Evolutionary conservation across 164 flowering plant species (phyloP).

Genomic region (Tetracentron sinense): DNA sequence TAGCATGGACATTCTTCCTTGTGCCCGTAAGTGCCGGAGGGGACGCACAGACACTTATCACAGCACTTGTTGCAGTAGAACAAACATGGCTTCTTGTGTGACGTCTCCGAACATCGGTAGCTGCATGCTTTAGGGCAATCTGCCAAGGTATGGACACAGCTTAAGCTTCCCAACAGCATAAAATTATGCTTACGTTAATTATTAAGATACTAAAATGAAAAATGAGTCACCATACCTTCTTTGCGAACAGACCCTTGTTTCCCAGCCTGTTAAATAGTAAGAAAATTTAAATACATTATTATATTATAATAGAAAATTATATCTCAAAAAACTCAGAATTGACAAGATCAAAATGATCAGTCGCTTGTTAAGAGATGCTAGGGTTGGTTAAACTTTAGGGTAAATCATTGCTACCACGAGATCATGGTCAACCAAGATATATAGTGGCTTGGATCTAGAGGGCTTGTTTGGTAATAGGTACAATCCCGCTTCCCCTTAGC

Average conservation of each 20-base stretch:
- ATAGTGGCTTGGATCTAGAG: too few species aligned
- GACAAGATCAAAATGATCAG: too few species aligned
- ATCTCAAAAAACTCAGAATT: neutral
- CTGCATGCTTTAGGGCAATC: constrained; percentile 20
- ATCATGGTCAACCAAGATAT: too few species aligned
- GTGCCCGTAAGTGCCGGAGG: constrained; percentile 31
- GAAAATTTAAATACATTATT: neutral
- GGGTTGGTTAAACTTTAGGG: too few species aligned
- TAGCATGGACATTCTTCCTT: constrained; percentile 42
- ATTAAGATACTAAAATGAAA: neutral
- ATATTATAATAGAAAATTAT: neutral
- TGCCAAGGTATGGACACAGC: neutral
- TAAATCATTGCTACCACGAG: too few species aligned
- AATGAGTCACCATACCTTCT: constrained; percentile 1
- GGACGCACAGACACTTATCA: constrained; percentile 28
- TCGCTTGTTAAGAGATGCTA: too few species aligned
- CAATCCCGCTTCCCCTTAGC: too few species aligned
- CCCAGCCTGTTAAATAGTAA: constrained; percentile 1
- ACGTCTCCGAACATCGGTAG: constrained; percentile 26
- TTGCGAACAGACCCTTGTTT: neutral
- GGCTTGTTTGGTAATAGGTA: too few species aligned
- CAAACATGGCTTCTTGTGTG: constrained; percentile 20
- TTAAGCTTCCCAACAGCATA: neutral
- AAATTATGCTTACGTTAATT: too few species aligned
- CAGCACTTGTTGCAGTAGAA: constrained; percentile 31